A percentile compares a stretch with the other conserved stretches of the same genome.
These are phyloP conservation scores for Ophioceras dolichostomum DNA, from an alignment of 2,329 filamentous ascomycete genomes.

Conservation along the genomic window DNA sequence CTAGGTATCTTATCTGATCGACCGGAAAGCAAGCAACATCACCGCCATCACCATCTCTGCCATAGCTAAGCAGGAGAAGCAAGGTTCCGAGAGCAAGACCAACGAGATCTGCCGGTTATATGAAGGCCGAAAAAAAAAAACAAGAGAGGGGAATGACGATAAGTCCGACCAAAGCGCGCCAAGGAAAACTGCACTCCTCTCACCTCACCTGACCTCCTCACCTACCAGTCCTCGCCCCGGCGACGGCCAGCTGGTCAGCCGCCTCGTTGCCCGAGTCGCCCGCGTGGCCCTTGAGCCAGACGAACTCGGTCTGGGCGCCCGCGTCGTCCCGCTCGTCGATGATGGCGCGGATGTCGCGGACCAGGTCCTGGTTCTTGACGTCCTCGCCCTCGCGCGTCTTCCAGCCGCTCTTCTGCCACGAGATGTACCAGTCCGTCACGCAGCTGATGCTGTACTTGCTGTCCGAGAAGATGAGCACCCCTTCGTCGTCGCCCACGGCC, in stretches of 20 bases:
- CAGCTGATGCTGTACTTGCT: slow-evolving; percentile 87
- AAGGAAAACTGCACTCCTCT: no score
- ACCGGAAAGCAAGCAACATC: no score
- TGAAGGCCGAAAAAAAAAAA: not conserved
- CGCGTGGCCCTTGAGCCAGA: slow-evolving; percentile 85
- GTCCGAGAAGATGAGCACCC: slow-evolving; percentile 74
- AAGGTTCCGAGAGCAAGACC: no score
- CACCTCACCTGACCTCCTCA: not conserved
- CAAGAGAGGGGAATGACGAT: not conserved
- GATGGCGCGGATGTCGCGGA: slow-evolving; percentile 57
- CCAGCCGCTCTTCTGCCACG: slow-evolving; percentile 71
- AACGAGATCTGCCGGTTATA: no score
- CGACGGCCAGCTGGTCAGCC: slow-evolving; percentile 68
- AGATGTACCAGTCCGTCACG: slow-evolving; percentile 68
- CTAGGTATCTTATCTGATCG: no score
- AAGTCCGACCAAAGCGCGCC: not conserved
- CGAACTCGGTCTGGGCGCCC: slow-evolving; percentile 55
- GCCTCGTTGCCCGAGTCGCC: slow-evolving; percentile 62
- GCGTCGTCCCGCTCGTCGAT: slow-evolving; percentile 56
- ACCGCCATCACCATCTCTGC: no score
- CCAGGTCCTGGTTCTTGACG: slow-evolving; percentile 80
- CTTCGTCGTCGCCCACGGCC: slow-evolving; percentile 52
- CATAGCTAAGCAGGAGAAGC: no score
- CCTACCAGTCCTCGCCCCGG: slow-evolving; percentile 34
- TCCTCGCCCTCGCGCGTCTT: slow-evolving; percentile 48